phyloP scores from a whole-genome alignment of 306 rosid species.

The Phaseolus lunatus region DNA sequence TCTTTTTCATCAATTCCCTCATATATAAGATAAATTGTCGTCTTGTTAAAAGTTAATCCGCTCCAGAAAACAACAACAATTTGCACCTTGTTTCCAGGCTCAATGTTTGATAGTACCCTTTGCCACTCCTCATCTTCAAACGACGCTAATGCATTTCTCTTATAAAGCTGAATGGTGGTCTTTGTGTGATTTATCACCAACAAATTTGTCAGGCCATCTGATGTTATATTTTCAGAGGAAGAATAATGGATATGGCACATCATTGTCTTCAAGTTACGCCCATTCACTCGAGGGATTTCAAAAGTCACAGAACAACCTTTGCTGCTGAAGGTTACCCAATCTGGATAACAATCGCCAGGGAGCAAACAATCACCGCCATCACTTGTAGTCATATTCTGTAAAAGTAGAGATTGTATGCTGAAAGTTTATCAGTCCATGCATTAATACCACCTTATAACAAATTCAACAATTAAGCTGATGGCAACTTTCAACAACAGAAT shows the following conservation, averaged over 20 bases:
- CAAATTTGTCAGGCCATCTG: not conserved
- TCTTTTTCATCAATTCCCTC: not conserved
- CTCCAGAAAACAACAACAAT: not conserved
- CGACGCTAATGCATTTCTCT: slow-evolving; percentile 8
- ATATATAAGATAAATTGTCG: slow-evolving; percentile 8
- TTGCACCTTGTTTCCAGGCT: not conserved
- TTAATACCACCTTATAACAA: no score
- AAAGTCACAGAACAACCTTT: not conserved
- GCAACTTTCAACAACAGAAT: no score
- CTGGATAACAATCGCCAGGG: not conserved
- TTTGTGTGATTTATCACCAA: slow-evolving; percentile 30
- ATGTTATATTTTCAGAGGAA: not conserved
- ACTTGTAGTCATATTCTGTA: not conserved
- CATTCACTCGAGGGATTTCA: slow-evolving; percentile 2
- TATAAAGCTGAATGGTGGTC: not conserved
- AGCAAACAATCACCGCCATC: not conserved
- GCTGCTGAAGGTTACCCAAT: not conserved
- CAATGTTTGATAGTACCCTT: slow-evolving; percentile 8
- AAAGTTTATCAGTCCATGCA: not conserved
- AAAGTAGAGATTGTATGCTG: not conserved
- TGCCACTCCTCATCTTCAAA: slow-evolving; percentile 13
- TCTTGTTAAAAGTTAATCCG: not conserved
- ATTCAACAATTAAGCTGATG: no score
- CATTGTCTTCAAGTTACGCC: slow-evolving; percentile 4
- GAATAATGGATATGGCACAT: slow-evolving; percentile 15